These are phyloP conservation scores for Priceomyces melissophilus DNA, from an alignment of 805 yeast genomes.

Conservation along the genomic window DNA sequence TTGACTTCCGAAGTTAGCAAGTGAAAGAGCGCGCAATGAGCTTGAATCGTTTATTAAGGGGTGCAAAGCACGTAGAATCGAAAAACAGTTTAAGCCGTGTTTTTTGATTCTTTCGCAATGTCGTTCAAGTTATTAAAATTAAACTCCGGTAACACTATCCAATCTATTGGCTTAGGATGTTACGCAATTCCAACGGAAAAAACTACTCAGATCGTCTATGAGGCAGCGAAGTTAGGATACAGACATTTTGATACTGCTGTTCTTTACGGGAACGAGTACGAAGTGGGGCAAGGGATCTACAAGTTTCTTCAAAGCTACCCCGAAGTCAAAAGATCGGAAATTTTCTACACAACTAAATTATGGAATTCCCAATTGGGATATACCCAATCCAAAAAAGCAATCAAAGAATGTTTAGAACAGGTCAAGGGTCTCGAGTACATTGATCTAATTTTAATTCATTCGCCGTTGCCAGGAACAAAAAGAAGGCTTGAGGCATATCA, in stretches of 20 bases:
- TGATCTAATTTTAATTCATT: slow-evolving; percentile 65
- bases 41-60: too few relatives aligned
- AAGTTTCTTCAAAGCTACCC: slow-evolving; percentile 39
- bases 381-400: slow-evolving; percentile 53
- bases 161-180: slow-evolving; percentile 50
- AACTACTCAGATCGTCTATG: slow-evolving; percentile 43
- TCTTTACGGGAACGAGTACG: slow-evolving; percentile 63
- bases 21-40: too few relatives aligned
- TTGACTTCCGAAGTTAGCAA: too few relatives aligned
- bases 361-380: slow-evolving; percentile 70
- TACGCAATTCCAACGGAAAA: slow-evolving; percentile 36
- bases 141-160: slow-evolving; percentile 33
- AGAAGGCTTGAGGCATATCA: slow-evolving; percentile 49
- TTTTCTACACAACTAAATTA: slow-evolving; percentile 61
- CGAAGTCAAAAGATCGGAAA: slow-evolving; percentile 18
- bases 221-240: slow-evolving; percentile 64
- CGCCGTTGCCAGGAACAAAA: slow-evolving; percentile 44
- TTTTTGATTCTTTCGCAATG: neutral
- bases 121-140: slow-evolving; percentile 10
- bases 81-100: too few relatives aligned
- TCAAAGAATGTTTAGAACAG: slow-evolving; percentile 49
- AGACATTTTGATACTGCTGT: slow-evolving; percentile 76
- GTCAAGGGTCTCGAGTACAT: slow-evolving; percentile 61
- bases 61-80: too few relatives aligned
- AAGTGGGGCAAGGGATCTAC: slow-evolving; percentile 60